Conservation (phyloP, 495 filamentous ascomycete genomes). For the Thermothielavioides terrestris region DNA sequence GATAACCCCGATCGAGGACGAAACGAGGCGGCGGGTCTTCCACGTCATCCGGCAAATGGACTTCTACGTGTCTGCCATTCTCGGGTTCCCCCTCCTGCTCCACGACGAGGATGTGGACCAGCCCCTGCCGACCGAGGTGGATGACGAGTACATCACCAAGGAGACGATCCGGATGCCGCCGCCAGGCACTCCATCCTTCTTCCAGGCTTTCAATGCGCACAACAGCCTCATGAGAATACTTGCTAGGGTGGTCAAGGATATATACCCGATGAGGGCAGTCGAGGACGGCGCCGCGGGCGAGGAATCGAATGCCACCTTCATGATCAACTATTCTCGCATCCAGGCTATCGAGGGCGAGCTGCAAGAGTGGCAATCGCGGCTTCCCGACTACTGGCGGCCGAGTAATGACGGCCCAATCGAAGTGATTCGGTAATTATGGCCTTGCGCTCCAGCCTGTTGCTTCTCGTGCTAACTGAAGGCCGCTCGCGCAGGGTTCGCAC, state of each 20-base stretch:
- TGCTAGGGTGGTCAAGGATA: conserved; percentile 74
- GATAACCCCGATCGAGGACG: conserved; percentile 76
- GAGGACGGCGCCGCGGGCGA: conserved; percentile 46
- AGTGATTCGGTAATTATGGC: conserved; percentile 75
- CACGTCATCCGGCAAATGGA: conserved; percentile 92
- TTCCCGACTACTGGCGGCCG: conserved; percentile 67
- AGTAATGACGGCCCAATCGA: conserved; percentile 64
- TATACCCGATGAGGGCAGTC: conserved; percentile 78
- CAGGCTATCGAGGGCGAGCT: conserved; percentile 85
- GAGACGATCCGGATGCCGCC: conserved; percentile 67
- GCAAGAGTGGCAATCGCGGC: conserved; percentile 69
- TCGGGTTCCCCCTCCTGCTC: conserved; percentile 79
- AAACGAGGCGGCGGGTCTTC: conserved; percentile 77
- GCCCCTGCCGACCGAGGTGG: conserved; percentile 72
- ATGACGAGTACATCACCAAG: conserved; percentile 83
- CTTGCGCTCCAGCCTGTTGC: no score
- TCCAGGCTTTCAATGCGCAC: conserved; percentile 80
- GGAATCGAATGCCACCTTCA: conserved; percentile 48
- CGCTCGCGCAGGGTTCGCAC: conserved; percentile 63
- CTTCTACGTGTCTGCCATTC: conserved; percentile 79
- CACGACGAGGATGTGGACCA: conserved; percentile 89
- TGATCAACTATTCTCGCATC: conserved; percentile 81
- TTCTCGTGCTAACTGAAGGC: neutral
- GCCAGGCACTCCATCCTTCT: conserved; percentile 61
- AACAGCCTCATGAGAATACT: conserved; percentile 68